phyloP scores from a whole-genome alignment of 129 eudicot genomes.

The Escallonia herrerae region DNA sequence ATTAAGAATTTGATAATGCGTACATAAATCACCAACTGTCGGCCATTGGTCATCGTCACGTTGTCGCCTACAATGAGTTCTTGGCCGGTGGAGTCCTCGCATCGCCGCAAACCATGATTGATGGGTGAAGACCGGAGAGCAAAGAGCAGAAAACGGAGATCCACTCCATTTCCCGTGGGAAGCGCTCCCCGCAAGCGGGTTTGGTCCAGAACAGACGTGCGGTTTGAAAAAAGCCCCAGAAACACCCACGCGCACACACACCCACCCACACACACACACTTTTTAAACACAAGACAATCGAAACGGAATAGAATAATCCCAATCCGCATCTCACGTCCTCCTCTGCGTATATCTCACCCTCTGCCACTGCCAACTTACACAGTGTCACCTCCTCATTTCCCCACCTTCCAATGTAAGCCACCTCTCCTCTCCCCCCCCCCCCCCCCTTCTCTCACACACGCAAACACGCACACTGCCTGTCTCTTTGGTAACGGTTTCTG shows the following conservation, averaged over 20 bases:
- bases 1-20: no score
- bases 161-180: not conserved
- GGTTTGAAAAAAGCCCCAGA: slow-evolving; percentile 7
- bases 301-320: not conserved
- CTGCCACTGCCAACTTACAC: slow-evolving; percentile 9
- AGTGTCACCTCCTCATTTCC: no score
- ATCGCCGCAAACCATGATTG: no score
- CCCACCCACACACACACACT: not conserved
- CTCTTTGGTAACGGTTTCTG: slow-evolving; percentile 2
- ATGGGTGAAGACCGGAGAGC: no score
- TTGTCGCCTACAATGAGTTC: no score
- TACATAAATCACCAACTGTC: no score
- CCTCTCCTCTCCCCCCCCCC: no score
- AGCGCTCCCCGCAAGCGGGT: not conserved
- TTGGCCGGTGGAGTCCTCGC: no score
- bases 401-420: no score
- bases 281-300: no score
- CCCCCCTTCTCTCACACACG: not conserved
- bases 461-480: not conserved
- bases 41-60: no score
- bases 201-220: slow-evolving; percentile 2
- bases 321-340: slow-evolving; percentile 9
- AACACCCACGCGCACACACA: no score
- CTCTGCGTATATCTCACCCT: slow-evolving; percentile 24
- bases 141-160: not conserved